These are phyloP conservation scores for Synchytrium microbalum DNA, from an alignment of 371 early-diverging fungal species.

Conservation along the genomic window DNA sequence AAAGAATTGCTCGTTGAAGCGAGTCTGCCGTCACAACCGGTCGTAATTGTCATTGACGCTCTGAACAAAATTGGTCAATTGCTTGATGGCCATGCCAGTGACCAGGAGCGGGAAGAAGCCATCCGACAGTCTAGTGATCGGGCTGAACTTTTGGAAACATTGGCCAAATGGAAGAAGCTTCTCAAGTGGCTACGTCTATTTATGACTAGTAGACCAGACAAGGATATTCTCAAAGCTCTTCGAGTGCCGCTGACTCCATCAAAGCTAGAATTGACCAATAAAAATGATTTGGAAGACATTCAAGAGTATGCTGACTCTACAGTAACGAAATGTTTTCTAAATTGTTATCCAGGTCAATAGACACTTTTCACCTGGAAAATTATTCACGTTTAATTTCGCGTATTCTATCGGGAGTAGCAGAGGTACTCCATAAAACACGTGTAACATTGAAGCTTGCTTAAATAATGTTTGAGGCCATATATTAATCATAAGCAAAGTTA, in stretches of 20 bases:
- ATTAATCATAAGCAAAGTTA: no score
- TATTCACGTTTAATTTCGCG: no score
- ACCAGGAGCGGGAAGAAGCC: no score
- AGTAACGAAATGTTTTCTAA: neutral
- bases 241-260: no score
- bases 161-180: slow-evolving; percentile 1
- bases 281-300: neutral
- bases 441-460: no score
- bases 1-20: no score
- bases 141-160: neutral
- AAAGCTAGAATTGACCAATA: neutral
- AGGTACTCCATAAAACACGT: no score
- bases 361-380: no score
- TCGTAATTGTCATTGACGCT: slow-evolving; percentile 8
- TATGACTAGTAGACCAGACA: slow-evolving; percentile 6
- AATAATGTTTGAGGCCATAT: no score
- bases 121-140: neutral
- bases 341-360: neutral
- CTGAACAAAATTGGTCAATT: slow-evolving; percentile 7
- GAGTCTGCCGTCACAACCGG: no score
- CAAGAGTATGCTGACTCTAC: neutral
- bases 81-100: no score
- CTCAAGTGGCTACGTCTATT: neutral
- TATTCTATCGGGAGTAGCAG: no score
- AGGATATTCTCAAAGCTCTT: neutral